Evolutionary conservation across 169 alveolate species (phyloP).

Genomic region (Plasmodium gallinaceum): DNA sequence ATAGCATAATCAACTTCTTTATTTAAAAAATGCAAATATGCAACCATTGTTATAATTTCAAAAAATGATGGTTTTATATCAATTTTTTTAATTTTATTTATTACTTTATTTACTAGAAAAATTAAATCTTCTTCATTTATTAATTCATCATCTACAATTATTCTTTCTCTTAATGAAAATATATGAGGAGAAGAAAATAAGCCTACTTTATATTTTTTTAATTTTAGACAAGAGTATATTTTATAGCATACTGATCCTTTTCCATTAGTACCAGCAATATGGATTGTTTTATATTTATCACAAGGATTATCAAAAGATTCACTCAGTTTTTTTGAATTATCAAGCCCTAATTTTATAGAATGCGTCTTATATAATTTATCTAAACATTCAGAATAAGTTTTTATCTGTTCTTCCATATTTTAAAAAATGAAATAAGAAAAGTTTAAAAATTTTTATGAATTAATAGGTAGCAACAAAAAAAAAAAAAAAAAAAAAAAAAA

Average conservation of each 20-base stretch:
- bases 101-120: conserved; percentile 50
- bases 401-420: conserved; percentile 10
- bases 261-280: conserved; percentile 94
- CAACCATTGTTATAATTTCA: conserved; percentile 80
- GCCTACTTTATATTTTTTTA: conserved; percentile 88
- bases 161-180: conserved; percentile 89
- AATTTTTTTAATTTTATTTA: conserved; percentile 43
- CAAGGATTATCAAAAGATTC: conserved; percentile 85
- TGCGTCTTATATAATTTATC: conserved; percentile 42
- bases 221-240: conserved; percentile 80
- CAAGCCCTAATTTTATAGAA: conserved; percentile 66
- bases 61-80: conserved; percentile 85
- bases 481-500: too few species aligned
- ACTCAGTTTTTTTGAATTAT: conserved; percentile 27
- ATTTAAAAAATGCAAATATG: conserved; percentile 83
- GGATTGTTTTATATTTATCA: conserved; percentile 83
- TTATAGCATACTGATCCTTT: conserved; percentile 91
- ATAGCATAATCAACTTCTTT: conserved; percentile 90
- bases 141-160: conserved; percentile 80
- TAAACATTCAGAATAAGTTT: conserved; percentile 53
- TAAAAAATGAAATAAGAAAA: neutral
- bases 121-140: conserved; percentile 80
- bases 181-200: conserved; percentile 94
- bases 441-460: too few species aligned
- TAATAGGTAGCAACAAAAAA: too few species aligned